These are phyloP conservation scores for Pichia sp. DNA, from an alignment of 1,139 yeast species.

Conservation along the genomic window DNA sequence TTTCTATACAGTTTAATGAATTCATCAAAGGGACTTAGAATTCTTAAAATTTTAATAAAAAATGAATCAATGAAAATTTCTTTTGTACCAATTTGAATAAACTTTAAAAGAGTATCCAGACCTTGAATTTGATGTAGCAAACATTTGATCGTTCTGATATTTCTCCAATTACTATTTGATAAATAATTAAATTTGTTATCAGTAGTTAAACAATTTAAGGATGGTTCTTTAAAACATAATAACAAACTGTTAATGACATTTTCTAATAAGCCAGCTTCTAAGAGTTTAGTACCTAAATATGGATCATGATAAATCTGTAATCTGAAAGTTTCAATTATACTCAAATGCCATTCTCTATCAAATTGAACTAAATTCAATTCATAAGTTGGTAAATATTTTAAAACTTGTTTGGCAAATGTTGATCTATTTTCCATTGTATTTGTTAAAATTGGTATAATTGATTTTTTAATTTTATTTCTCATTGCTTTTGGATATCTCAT, in stretches of 20 bases:
- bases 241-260: constrained; percentile 33
- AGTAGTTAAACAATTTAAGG: neutral
- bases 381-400: constrained; percentile 50
- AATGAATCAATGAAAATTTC: constrained; percentile 17
- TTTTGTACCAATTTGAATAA: constrained; percentile 21
- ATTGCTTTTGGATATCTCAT: constrained; percentile 46
- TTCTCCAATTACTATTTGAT: constrained; percentile 1
- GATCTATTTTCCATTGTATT: constrained; percentile 42
- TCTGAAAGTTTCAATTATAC: constrained; percentile 46
- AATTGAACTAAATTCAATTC: constrained; percentile 40
- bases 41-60: constrained; percentile 17
- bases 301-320: constrained; percentile 45
- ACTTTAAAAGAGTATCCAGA: constrained; percentile 20
- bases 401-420: constrained; percentile 45
- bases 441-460: constrained; percentile 50
- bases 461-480: constrained; percentile 41
- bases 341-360: constrained; percentile 63
- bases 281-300: constrained; percentile 31
- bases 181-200: constrained; percentile 5
- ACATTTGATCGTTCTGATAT: constrained; percentile 7
- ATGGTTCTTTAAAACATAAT: neutral
- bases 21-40: constrained; percentile 42
- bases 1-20: constrained; percentile 51
- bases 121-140: constrained; percentile 16
- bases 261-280: constrained; percentile 35